Conservation (phyloP, 1,139 yeast species). For the Lodderomyces theae region DNA sequence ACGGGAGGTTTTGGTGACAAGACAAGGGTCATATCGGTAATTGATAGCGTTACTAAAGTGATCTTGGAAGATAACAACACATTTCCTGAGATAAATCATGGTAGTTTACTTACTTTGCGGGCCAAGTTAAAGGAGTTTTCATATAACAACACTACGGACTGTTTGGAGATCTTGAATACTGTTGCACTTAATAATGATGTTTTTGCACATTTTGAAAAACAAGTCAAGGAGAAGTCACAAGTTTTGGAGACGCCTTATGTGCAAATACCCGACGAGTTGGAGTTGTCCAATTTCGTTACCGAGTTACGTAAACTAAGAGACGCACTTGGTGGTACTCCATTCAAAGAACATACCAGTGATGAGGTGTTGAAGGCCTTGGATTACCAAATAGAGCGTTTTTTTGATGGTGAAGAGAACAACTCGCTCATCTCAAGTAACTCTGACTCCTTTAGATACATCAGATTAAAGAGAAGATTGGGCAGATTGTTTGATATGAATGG, state of each 20-base stretch:
- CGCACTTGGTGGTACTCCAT: conserved; percentile 16
- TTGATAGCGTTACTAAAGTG: conserved; percentile 3
- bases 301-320: conserved; percentile 22
- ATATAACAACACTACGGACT: conserved; percentile 7
- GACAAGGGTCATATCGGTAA: conserved; percentile 3
- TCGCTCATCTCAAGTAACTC: conserved; percentile 19
- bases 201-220: conserved; percentile 8
- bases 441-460: conserved; percentile 21
- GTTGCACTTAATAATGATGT: conserved; percentile 11
- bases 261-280: conserved; percentile 22
- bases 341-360: conserved; percentile 7
- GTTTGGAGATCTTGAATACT: conserved; percentile 14
- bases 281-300: conserved; percentile 22
- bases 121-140: conserved; percentile 10
- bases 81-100: conserved; percentile 5
- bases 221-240: background rate
- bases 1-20: conserved; percentile 8
- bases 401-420: conserved; percentile 8
- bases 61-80: conserved; percentile 3
- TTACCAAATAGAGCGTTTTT: conserved; percentile 20
- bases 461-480: conserved; percentile 21
- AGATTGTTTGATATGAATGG: conserved; percentile 29
- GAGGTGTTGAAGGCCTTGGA: conserved; percentile 20
- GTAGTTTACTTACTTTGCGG: conserved; percentile 9
- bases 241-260: conserved; percentile 12